Base-by-base conservation (phyloP, 2,329 filamentous ascomycete genomes). In the Aureobasidium zeae region DNA sequence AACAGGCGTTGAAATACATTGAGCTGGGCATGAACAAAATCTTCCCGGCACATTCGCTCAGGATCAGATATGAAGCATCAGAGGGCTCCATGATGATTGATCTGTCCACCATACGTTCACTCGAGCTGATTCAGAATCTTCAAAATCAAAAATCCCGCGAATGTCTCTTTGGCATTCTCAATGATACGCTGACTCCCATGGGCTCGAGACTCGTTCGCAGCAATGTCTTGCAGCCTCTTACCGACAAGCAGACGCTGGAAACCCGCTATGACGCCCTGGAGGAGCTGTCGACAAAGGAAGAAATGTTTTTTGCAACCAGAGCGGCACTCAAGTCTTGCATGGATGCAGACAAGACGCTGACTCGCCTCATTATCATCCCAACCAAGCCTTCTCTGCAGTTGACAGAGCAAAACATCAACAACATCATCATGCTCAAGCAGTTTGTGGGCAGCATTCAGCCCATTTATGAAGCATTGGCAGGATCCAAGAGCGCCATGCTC, bases 61-160 rank as follows among this genome's bases (percentile, higher is more conserved):
- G 86, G 3, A 82, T 96, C 56, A 81, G 79, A 50, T 95, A 94
- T 53, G 81, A 89, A 55, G 83, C 87, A 1, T 87, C 86, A 0
- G 85, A 94, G 57, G 84, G 89, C 17, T 85, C 86, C 1, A 94
- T 96, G 88, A 86, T 94, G 76, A 93, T 96, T 53, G 89, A 95
- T 55, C 72, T 91, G 2, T 82, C 86, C 1, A 94, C 88, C 0
- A 86, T 95, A 20, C 74, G 81, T 26, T 86, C 86, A 0, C 69
- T 98, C 3, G 91, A 98, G 59, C 72, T 98, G 5, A 83, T 96
- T 19, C 86, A 94, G 55, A 98, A 95, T 52, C 58, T 88, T 0
- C 79, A 84, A 10, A 79, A 82, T 52, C 57, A 78, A 1, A 87
- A 83, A 52, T 94, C 87, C 0, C 85, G 79, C 50, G 77, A 89